These are phyloP conservation scores for Dryas integrifolia DNA, from an alignment of 331 rosid species.

Conservation along the genomic window DNA sequence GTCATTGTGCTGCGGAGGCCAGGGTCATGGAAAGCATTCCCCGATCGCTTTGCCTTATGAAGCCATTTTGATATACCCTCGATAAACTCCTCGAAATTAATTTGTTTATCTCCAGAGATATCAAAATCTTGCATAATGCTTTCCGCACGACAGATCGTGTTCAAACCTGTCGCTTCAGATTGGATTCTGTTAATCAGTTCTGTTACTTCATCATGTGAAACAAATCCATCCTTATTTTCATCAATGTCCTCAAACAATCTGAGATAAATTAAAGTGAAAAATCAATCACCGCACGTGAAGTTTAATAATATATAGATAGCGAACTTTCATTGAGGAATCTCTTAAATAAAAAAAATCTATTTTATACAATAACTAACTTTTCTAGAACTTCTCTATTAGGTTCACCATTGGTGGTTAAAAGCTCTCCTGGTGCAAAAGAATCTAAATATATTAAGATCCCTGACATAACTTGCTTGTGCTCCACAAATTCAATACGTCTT, in stretches of 20 bases:
- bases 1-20: slow-evolving; percentile 38
- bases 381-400: slow-evolving; percentile 47
- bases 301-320: not conserved
- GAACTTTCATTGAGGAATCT: no score
- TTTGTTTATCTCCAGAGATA: slow-evolving; percentile 31
- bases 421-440: slow-evolving; percentile 52
- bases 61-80: slow-evolving; percentile 59
- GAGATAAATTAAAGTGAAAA: slow-evolving; percentile 7
- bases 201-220: slow-evolving; percentile 59
- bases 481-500: slow-evolving; percentile 53
- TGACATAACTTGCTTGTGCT: slow-evolving; percentile 65
- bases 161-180: slow-evolving; percentile 57
- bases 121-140: slow-evolving; percentile 58
- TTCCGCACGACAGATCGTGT: slow-evolving; percentile 44
- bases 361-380: slow-evolving; percentile 37
- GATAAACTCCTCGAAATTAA: slow-evolving; percentile 48
- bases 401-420: slow-evolving; percentile 42
- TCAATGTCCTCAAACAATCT: slow-evolving; percentile 61
- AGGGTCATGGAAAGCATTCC: slow-evolving; percentile 38
- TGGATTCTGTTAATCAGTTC: slow-evolving; percentile 62
- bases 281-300: not conserved
- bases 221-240: slow-evolving; percentile 26
- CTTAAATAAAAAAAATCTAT: no score
- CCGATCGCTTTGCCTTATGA: slow-evolving; percentile 28
- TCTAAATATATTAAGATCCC: slow-evolving; percentile 55